These are phyloP conservation scores for Botryosphaeria dothidea DNA, from an alignment of 2,329 filamentous ascomycete genomes.

Conservation along the genomic window DNA sequence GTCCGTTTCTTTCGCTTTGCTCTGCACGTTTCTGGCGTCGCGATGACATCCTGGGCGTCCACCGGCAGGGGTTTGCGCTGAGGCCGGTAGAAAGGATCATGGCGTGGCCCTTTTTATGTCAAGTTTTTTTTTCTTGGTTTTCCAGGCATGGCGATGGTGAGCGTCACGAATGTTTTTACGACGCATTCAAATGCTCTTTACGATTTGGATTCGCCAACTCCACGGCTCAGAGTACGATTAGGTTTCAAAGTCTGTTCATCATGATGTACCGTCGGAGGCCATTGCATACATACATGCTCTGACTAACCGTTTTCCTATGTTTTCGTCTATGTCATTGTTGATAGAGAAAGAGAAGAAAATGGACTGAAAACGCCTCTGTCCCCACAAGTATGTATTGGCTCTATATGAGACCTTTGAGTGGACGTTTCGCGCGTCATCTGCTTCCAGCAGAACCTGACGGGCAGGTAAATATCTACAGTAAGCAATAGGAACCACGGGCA, in stretches of 20 bases:
- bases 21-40: conserved; percentile 1
- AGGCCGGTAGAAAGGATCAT: not conserved
- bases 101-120: not conserved
- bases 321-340: not conserved
- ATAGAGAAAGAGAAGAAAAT: conserved; percentile 4
- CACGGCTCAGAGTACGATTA: no score
- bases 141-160: not conserved
- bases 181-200: not conserved
- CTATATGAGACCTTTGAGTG: no score
- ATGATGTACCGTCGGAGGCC: no score
- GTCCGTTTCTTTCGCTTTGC: not conserved
- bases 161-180: not conserved
- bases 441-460: no score
- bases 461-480: no score
- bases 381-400: no score
- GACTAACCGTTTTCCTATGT: not conserved
- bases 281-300: no score
- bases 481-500: no score
- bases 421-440: no score
- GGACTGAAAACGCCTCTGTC: not conserved
- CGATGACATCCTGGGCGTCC: not conserved
- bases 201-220: no score
- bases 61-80: not conserved
- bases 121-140: not conserved
- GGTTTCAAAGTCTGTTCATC: no score